A percentile compares a stretch with the other conserved stretches of the same genome.
phyloP scores from a whole-genome alignment of 768 basidiomycete genomes.

The Cyclocybe cylindracea region DNA sequence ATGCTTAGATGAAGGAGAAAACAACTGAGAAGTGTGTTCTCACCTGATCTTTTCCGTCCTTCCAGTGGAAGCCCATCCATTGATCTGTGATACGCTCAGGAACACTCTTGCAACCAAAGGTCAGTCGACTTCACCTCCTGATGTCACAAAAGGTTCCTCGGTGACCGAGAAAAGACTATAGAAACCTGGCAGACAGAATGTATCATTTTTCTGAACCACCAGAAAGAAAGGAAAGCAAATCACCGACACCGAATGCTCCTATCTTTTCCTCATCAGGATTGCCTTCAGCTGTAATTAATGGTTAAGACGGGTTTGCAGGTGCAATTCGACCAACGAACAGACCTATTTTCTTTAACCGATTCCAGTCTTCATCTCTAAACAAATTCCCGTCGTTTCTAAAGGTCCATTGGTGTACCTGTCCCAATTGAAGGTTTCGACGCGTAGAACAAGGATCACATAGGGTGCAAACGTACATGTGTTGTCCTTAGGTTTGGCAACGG shows the following conservation, averaged over 20 bases:
- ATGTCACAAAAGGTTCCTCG: conserved; percentile 81
- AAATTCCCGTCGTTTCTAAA: conserved; percentile 87
- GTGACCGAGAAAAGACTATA: conserved; percentile 84
- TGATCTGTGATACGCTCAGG: conserved; percentile 46
- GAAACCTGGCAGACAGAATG: conserved; percentile 29
- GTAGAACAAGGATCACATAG: background rate
- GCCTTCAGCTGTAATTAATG: conserved; percentile 64
- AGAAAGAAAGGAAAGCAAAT: conserved; percentile 16
- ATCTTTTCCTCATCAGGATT: conserved; percentile 96
- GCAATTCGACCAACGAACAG: conserved; percentile 13
- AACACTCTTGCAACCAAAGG: conserved; percentile 16
- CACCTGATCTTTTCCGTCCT: conserved; percentile 88
- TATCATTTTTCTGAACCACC: background rate
- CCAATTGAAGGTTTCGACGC: background rate
- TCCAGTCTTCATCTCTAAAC: conserved; percentile 90
- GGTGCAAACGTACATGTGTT: conserved; percentile 43
- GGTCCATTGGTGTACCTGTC: conserved; percentile 75
- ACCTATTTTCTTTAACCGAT: conserved; percentile 87
- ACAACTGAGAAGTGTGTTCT: conserved; percentile 1
- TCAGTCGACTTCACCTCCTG: conserved; percentile 53
- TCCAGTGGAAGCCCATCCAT: conserved; percentile 98
- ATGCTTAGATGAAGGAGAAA: conserved; percentile 3
- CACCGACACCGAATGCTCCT: conserved; percentile 91
- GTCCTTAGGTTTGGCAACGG: conserved; percentile 66
- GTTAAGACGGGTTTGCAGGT: background rate